phyloP scores from a whole-genome alignment of 495 filamentous ascomycete species.

The Talaromyces stipitatus region DNA sequence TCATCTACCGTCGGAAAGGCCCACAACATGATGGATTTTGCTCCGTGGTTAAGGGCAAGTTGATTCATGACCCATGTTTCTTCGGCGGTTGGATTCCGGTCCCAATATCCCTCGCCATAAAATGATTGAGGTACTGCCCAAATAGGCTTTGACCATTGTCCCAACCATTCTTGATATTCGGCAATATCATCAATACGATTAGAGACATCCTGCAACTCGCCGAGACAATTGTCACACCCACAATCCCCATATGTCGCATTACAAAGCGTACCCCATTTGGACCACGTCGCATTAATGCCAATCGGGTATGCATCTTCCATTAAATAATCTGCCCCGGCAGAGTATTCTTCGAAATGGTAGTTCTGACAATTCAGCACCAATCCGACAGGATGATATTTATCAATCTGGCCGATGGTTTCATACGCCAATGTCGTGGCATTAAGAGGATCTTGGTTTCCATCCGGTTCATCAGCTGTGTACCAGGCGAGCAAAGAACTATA shows the following conservation, averaged over 20 bases:
- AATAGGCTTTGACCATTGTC: conserved; percentile 35
- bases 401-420: conserved; percentile 39
- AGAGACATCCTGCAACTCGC: conserved; percentile 44
- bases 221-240: conserved; percentile 58
- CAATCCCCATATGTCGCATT: conserved; percentile 59
- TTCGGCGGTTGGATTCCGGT: conserved; percentile 37
- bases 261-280: conserved; percentile 36
- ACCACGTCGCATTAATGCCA: conserved; percentile 39
- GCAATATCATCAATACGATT: conserved; percentile 39
- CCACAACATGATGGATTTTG: conserved; percentile 30
- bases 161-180: conserved; percentile 31
- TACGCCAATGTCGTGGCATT: conserved; percentile 26
- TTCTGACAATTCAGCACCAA: conserved; percentile 59
- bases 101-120: conserved; percentile 52
- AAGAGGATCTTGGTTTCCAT: conserved; percentile 53
- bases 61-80: conserved; percentile 51
- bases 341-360: conserved; percentile 53
- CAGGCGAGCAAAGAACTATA: conserved; percentile 47
- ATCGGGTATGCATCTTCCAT: conserved; percentile 58
- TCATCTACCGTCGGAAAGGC: conserved; percentile 10
- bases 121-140: conserved; percentile 56
- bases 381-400: conserved; percentile 59
- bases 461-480: conserved; percentile 60
- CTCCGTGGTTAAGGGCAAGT: conserved; percentile 50
- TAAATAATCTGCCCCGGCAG: conserved; percentile 49